Base-by-base conservation (phyloP, 2,329 filamentous ascomycete species). In the Gaeumannomyces tritici region DNA sequence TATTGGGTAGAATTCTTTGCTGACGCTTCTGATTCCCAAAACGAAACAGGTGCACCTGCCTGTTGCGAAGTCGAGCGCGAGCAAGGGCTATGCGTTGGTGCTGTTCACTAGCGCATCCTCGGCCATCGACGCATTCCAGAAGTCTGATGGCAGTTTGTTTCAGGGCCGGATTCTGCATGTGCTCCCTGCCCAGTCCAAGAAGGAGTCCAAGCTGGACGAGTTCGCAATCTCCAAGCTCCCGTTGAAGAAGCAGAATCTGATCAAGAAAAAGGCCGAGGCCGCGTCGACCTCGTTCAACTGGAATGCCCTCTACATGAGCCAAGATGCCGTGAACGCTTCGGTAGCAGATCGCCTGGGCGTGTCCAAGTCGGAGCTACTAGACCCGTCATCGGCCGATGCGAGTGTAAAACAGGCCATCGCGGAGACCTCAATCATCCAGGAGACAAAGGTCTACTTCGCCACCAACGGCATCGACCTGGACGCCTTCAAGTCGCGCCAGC, bases 221-320 rank as follows among this genome's bases (percentile, higher is more conserved):
- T 95, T 89, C 74, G 88, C 89, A 63, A 82, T 99, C 62, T 92
- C 93, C 0, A 96, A 97, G 74, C 76, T 99, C 68, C 93, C 95
- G 21, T 79, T 98, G 66, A 98, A 97, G 77, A 95, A 96, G 74
- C 95, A 98, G 74, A 91, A 91, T 69, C 84, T 96, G 70, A 89
- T 98, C 67, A 91, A 89, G 72, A 90, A 89, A 70, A 96, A 90
- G 76, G 83, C 88, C 60, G 89, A 93, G 69, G 90, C 93, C 27
- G 83, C 89, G 11, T 88, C 87, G 33, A 86, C 83, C 59, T 86
- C 84, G 1, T 98, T 98, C 77, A 96, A 93, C 73, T 99, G 95
- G 95, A 99, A 99, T 78, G 93, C 93, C n/a, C 80, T 99, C n/a
- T 99, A 95, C 75, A 96, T 99, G 90, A 97, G 89, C 75, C 89